A percentile compares a stretch with the other conserved stretches of the same genome.
Evolutionary conservation across 768 basidiomycete species (phyloP).

Genomic region (Mycena capillaripes): DNA sequence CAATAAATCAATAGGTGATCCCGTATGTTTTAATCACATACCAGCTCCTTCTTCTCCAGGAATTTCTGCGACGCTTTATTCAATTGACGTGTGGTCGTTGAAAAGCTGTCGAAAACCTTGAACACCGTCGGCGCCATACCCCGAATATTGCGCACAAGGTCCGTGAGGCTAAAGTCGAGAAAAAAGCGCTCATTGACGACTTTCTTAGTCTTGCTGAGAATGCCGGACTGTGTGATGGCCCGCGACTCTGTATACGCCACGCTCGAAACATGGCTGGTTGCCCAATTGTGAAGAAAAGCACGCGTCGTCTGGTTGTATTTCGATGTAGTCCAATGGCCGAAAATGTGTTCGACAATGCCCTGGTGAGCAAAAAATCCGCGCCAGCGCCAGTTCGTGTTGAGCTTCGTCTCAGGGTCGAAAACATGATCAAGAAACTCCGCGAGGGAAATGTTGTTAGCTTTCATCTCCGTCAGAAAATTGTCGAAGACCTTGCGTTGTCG

Average conservation of each 20-base stretch:
- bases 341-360: neutral
- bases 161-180: constrained; percentile 11
- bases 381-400: constrained; percentile 10
- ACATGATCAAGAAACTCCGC: constrained; percentile 15
- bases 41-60: neutral
- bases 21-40: neutral
- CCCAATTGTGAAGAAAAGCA: neutral
- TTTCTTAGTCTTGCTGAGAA: constrained; percentile 14
- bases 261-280: neutral
- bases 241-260: neutral
- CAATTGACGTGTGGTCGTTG: neutral
- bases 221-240: neutral
- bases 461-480: constrained; percentile 1
- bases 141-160: neutral
- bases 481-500: neutral
- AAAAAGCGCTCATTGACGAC: constrained; percentile 28
- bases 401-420: neutral
- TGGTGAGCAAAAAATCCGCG: constrained; percentile 21
- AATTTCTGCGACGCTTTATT: neutral
- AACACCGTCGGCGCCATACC: neutral
- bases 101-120: neutral
- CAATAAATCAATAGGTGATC: neutral
- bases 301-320: neutral
- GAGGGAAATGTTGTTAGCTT: neutral
- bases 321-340: constrained; percentile 27